Conservation (phyloP, 2,329 filamentous ascomycete genomes). For the Nigrospora osmanthi region DNA sequence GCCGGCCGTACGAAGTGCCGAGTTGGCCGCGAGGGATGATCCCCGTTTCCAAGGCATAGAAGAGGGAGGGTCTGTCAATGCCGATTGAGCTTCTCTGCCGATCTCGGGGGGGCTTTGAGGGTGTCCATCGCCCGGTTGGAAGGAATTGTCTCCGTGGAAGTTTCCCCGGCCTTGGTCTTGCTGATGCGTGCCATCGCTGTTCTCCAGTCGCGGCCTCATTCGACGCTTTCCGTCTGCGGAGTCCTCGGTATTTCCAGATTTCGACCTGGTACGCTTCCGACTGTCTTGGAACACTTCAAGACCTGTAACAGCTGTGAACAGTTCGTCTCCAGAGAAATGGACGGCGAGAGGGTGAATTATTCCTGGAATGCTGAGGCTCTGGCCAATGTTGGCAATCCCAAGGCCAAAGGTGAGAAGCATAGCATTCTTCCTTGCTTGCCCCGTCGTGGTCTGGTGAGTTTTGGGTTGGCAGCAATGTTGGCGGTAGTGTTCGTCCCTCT, state of each 20-base stretch:
- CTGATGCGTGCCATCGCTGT: constrained; percentile 8
- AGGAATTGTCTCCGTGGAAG: constrained; percentile 16
- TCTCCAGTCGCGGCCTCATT: constrained; percentile 26
- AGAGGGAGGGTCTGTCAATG: constrained; percentile 59
- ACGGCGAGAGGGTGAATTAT: constrained; percentile 35
- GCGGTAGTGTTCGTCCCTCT: constrained; percentile 26
- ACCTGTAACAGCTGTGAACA: constrained; percentile 30
- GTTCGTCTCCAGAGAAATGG: constrained; percentile 35
- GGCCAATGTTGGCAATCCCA: constrained; percentile 28
- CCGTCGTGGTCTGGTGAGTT: constrained; percentile 16
- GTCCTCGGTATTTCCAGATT: constrained; percentile 34
- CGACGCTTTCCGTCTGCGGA: constrained; percentile 26
- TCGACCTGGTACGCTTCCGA: constrained; percentile 29
- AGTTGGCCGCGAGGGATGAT: constrained; percentile 37
- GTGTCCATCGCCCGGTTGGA: constrained; percentile 8
- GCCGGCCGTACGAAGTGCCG: constrained; percentile 31
- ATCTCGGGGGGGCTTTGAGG: constrained; percentile 15
- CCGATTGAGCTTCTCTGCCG: constrained; percentile 47
- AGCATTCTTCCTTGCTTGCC: constrained; percentile 33
- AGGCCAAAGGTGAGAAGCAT: constrained; percentile 30
- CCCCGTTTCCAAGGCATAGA: constrained; percentile 47
- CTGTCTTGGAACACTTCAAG: constrained; percentile 16
- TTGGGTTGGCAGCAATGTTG: constrained; percentile 35
- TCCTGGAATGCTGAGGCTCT: constrained; percentile 18
- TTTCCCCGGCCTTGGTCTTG: constrained; percentile 10